phyloP scores from a whole-genome alignment of 2,329 filamentous ascomycete species.

The Penicillium sp. region DNA sequence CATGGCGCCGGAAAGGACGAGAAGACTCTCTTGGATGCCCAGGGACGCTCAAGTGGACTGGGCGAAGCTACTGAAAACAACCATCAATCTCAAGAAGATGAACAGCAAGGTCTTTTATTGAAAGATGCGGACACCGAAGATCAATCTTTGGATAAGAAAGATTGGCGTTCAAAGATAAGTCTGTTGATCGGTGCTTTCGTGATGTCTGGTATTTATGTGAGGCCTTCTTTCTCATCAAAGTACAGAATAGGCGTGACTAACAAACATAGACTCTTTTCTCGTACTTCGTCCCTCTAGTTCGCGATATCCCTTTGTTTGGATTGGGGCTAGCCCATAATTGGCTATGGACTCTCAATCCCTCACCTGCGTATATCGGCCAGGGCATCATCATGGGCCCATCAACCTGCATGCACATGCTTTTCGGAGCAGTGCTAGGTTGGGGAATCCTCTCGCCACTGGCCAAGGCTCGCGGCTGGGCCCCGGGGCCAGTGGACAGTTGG shows the following conservation, averaged over 20 bases:
- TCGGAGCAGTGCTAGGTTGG: constrained; percentile 91
- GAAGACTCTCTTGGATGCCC: constrained; percentile 39
- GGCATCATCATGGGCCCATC: constrained; percentile 98
- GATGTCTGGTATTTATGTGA: constrained; percentile 62
- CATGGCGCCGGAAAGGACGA: constrained; percentile 67
- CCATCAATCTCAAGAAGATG: constrained; percentile 43
- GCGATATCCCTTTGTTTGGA: constrained; percentile 87
- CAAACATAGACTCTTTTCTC: constrained; percentile 74
- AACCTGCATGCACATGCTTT: constrained; percentile 92
- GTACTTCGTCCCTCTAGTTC: constrained; percentile 86
- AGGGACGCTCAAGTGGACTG: constrained; percentile 8
- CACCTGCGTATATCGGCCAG: constrained; percentile 95
- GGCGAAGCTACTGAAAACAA: constrained; percentile 40
- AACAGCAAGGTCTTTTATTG: constrained; percentile 57
- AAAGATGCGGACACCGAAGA: constrained; percentile 47
- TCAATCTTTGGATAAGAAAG: constrained; percentile 48
- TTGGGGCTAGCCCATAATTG: constrained; percentile 74
- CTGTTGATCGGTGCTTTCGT: constrained; percentile 65
- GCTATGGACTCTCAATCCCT: constrained; percentile 97
- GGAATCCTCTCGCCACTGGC: constrained; percentile 87
- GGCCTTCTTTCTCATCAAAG: constrained; percentile 16
- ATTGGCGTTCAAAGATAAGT: constrained; percentile 68
- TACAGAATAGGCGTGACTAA: constrained; percentile 20
- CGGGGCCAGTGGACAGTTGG: constrained; percentile 86
- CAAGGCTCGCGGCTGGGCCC: constrained; percentile 85